Evolutionary conservation across 768 basidiomycete species (phyloP), one percentile per base, ranked within the genome.

Genomic region (Leccinum aurantiacum): DNA sequence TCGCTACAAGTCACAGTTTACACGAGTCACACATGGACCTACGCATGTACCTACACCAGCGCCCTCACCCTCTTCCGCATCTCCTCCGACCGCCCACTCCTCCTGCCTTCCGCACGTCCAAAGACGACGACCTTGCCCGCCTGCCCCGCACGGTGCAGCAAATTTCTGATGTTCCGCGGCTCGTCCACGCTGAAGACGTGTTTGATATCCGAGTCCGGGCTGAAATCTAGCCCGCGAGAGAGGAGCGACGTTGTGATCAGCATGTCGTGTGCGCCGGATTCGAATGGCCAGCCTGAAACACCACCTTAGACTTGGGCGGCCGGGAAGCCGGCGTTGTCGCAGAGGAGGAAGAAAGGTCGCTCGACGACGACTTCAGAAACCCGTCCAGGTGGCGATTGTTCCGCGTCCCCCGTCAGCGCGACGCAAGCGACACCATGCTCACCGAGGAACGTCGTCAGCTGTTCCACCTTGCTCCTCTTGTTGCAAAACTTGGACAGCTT

Each of bases 211-310:
- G 24, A 24, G 24, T 77, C 76, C 0, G 92, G 87, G 14, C 86
- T 78, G 67, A 97, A 97, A 72, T 97, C 95, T 2, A 96, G 82
- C 3, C 95, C 95, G 17, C 95, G 84, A 10, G 93, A 93, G 27
- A 97, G 86, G 37, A 97, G 79, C 6, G 93, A 95, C 0, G 95
- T 97, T 33, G 95, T 95, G 57, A 96, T 81, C 66, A 97, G 79
- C 41, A 95, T 87, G 57, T 84, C 0, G 74, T 73, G 7, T 75
- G 67, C 48, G 76, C 63, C 13, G 69, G 68, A 46, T 62, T 69
- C 6, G 62, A 71, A 48, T 47, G 64, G 5, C 58, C 25, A 25
- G 25, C 25, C 25, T 25, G 25, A 4, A 25, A 25, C 3, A 25
- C 25, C 25, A 4, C 25, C 25, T 25, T 25, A 25, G 25, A 25